phyloP scores from a whole-genome alignment of 129 eudicot genomes.

The Ambrosia artemisiifolia region DNA sequence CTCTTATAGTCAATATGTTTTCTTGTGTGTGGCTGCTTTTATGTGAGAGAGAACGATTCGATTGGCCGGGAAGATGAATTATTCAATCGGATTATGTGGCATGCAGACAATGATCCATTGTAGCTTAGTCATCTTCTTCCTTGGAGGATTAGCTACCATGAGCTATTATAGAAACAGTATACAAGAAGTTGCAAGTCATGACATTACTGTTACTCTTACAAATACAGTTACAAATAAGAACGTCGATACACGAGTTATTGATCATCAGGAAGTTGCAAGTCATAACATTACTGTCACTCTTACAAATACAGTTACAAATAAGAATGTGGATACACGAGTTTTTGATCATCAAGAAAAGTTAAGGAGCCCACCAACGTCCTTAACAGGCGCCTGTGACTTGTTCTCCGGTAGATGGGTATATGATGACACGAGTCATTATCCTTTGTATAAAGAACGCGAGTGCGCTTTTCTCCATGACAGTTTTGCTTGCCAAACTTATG shows the following conservation, averaged over 20 bases:
- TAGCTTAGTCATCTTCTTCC: conserved; percentile 25
- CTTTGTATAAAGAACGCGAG: conserved; percentile 48
- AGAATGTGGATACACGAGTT: background rate
- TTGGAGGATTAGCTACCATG: conserved; percentile 32
- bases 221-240: background rate
- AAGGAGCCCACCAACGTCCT: background rate
- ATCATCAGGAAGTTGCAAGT: background rate
- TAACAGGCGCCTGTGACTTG: conserved; percentile 37
- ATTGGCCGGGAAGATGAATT: conserved; percentile 6
- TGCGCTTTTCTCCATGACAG: conserved; percentile 48
- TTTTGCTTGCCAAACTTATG: conserved; percentile 52
- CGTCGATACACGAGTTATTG: background rate
- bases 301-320: background rate
- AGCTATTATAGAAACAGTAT: conserved; percentile 16
- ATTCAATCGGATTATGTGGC: conserved; percentile 26
- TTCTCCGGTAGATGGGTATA: conserved; percentile 62
- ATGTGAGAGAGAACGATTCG: background rate
- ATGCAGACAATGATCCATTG: conserved; percentile 25
- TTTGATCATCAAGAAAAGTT: conserved; percentile 5
- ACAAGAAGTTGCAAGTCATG: background rate
- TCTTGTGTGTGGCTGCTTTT: background rate
- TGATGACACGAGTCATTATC: conserved; percentile 45
- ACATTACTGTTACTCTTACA: background rate
- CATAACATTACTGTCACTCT: background rate
- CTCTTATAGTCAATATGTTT: background rate